Evolutionary conservation across 352 stramenopile genomes (phyloP).

Genomic region (Pythium pyrilobum): DNA sequence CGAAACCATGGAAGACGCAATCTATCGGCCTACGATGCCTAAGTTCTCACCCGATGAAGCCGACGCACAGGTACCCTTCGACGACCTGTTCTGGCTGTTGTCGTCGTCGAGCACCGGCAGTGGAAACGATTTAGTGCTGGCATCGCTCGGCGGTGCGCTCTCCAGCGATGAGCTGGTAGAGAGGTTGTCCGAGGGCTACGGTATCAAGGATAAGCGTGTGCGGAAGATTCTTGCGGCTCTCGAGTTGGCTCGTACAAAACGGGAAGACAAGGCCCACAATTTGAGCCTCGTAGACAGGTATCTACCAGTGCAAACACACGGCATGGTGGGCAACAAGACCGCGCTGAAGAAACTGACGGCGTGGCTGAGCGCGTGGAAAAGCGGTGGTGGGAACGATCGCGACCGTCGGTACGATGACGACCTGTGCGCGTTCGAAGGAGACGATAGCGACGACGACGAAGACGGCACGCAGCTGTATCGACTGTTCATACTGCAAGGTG

Average conservation of each 20-base stretch:
- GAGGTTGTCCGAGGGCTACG: slow-evolving; percentile 41
- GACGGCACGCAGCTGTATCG: slow-evolving; percentile 46
- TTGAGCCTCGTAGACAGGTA: slow-evolving; percentile 68
- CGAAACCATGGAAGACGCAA: slow-evolving; percentile 5
- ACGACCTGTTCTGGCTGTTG: slow-evolving; percentile 60
- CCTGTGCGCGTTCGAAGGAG: slow-evolving; percentile 59
- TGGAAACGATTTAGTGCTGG: slow-evolving; percentile 1
- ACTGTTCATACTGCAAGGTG: slow-evolving; percentile 70
- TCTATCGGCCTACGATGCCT: neutral
- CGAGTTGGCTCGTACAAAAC: slow-evolving; percentile 37
- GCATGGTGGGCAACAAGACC: slow-evolving; percentile 66
- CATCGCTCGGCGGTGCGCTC: slow-evolving; percentile 4
- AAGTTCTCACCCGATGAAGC: slow-evolving; percentile 20
- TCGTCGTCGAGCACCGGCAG: slow-evolving; percentile 11
- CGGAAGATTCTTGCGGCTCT: slow-evolving; percentile 45
- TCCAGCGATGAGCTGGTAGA: slow-evolving; percentile 39
- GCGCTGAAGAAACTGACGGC: slow-evolving; percentile 54
- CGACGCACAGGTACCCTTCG: slow-evolving; percentile 37
- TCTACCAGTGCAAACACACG: slow-evolving; percentile 41
- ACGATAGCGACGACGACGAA: slow-evolving; percentile 50
- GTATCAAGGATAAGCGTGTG: slow-evolving; percentile 49
- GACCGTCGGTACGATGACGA: slow-evolving; percentile 49
- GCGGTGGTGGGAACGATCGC: slow-evolving; percentile 32
- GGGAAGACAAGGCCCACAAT: slow-evolving; percentile 40
- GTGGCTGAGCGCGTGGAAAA: slow-evolving; percentile 77